A percentile compares a stretch with the other conserved stretches of the same genome.
phyloP scores from a whole-genome alignment of 257 asterid species.

The Capsicum chinense region DNA sequence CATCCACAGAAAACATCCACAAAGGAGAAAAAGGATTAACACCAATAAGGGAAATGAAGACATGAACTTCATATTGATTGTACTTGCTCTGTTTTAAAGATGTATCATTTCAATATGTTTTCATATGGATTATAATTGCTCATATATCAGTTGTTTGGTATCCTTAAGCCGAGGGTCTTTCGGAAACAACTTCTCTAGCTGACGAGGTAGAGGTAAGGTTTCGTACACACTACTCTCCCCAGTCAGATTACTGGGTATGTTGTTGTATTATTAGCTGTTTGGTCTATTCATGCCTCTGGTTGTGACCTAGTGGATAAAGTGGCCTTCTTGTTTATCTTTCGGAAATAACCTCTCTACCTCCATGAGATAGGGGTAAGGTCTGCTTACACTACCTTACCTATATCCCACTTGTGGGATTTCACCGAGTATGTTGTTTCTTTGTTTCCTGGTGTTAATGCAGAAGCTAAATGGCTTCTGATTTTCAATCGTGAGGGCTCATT shows the following conservation, averaged over 20 bases:
- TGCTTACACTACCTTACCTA: no score
- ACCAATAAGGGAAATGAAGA: constrained; percentile 6
- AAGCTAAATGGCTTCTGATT: background rate
- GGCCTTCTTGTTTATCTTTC: background rate
- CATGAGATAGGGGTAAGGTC: no score
- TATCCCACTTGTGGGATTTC: no score
- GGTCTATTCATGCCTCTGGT: constrained; percentile 8
- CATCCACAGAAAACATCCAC: background rate
- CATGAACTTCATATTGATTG: background rate
- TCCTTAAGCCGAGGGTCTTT: no score
- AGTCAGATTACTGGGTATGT: no score
- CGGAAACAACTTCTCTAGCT: no score
- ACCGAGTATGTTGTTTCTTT: background rate
- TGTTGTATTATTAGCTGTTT: background rate
- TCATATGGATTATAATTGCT: background rate
- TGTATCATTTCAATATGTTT: background rate
- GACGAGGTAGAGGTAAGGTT: no score
- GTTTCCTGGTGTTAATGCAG: background rate
- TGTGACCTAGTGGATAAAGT: background rate
- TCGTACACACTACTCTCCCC: no score
- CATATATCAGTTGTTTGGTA: background rate
- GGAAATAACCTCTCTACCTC: background rate
- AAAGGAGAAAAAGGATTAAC: background rate
- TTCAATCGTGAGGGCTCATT: background rate
- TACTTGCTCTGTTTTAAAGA: background rate